phyloP scores from a whole-genome alignment of 192 early-diverging fungal genomes.

The Spizellomyces sp. region DNA sequence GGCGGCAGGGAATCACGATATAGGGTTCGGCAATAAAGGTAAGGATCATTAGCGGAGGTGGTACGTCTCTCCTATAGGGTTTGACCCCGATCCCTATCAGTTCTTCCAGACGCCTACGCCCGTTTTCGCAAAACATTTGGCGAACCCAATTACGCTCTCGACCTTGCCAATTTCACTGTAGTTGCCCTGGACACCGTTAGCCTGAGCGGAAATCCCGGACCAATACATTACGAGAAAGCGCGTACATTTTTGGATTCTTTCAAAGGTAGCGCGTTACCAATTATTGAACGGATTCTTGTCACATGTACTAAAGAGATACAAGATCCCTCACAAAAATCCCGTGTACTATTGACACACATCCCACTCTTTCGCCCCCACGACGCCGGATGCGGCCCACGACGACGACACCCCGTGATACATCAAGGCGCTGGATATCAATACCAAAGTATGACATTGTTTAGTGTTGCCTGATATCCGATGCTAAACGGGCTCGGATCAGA shows the following conservation, averaged over 20 bases:
- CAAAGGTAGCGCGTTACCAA: no score
- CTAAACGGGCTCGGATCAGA: constrained; percentile 39
- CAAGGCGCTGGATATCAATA: constrained; percentile 83
- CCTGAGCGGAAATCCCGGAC: constrained; percentile 49
- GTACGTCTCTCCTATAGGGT: background rate
- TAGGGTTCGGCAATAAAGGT: constrained; percentile 63
- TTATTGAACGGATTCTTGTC: no score
- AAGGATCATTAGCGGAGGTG: background rate
- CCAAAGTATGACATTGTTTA: constrained; percentile 54
- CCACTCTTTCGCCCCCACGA: constrained; percentile 74
- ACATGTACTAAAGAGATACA: no score
- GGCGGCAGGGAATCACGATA: constrained; percentile 93
- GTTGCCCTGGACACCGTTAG: constrained; percentile 79
- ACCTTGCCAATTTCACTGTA: constrained; percentile 58
- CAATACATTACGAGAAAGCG: constrained; percentile 49
- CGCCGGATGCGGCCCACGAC: constrained; percentile 70
- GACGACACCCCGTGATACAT: constrained; percentile 55
- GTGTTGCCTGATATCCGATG: background rate
- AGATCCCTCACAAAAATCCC: constrained; percentile 3
- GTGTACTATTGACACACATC: constrained; percentile 84
- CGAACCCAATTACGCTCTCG: constrained; percentile 32
- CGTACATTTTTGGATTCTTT: constrained; percentile 52
- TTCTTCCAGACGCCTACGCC: constrained; percentile 42
- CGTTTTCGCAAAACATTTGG: constrained; percentile 46
- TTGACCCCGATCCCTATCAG: background rate